These are phyloP conservation scores for Angomonas deanei DNA, from an alignment of 208 protist species.

Conservation along the genomic window DNA sequence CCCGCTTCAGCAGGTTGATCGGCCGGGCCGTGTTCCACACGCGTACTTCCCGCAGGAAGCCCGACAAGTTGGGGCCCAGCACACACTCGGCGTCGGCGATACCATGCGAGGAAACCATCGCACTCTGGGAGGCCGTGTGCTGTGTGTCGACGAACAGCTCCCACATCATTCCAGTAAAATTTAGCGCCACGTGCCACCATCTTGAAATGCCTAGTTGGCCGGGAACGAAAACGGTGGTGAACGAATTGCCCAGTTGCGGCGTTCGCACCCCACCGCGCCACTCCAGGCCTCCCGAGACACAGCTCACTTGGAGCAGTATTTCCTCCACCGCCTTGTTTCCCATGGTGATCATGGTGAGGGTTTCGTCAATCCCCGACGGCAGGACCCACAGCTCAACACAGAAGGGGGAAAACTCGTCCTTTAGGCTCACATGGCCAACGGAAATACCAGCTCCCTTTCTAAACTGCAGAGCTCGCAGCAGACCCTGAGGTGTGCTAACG, in stretches of 20 bases:
- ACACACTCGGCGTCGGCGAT: slow-evolving; percentile 60
- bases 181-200: slow-evolving; percentile 88
- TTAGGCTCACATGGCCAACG: slow-evolving; percentile 62
- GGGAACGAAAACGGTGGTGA: slow-evolving; percentile 26
- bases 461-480: slow-evolving; percentile 57
- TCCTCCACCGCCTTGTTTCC: slow-evolving; percentile 82
- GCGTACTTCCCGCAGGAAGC: slow-evolving; percentile 77
- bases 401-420: slow-evolving; percentile 77
- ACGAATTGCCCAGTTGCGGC: slow-evolving; percentile 71
- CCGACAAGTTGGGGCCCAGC: slow-evolving; percentile 73
- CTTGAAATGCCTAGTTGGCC: slow-evolving; percentile 36
- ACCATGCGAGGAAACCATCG: slow-evolving; percentile 48
- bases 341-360: slow-evolving; percentile 69
- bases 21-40: slow-evolving; percentile 65
- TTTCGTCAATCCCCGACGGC: slow-evolving; percentile 53
- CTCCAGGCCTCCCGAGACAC: slow-evolving; percentile 51
- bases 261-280: slow-evolving; percentile 78
- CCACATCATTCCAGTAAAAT: slow-evolving; percentile 81
- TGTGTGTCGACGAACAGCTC: slow-evolving; percentile 72
- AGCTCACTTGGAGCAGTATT: slow-evolving; percentile 73
- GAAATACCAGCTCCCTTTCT: slow-evolving; percentile 44
- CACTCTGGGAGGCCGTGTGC: slow-evolving; percentile 34
- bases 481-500: neutral
- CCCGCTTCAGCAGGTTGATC: slow-evolving; percentile 54
- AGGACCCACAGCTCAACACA: slow-evolving; percentile 87